Conservation (phyloP, 768 basidiomycete species). For the Russula virescens region DNA sequence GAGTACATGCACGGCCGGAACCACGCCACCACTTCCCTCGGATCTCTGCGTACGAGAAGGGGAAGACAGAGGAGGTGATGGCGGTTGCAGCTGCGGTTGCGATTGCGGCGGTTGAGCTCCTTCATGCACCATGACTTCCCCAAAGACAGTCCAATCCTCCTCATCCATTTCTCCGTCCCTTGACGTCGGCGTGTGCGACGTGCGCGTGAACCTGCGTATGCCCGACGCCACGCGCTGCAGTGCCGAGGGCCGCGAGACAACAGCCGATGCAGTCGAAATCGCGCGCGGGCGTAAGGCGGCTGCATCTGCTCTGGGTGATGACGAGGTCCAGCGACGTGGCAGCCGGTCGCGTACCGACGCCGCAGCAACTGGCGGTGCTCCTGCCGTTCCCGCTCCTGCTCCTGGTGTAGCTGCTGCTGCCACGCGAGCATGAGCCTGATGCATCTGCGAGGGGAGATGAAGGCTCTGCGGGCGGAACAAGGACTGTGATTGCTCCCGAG, state of each 20-base stretch:
- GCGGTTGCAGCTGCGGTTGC: background rate
- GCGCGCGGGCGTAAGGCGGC: background rate
- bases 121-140: conserved; percentile 19
- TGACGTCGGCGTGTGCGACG: background rate
- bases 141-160: conserved; percentile 23
- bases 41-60: background rate
- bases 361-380: too few species aligned
- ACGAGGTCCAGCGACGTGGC: background rate
- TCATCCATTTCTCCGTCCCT: background rate
- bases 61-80: background rate
- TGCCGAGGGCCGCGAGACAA: background rate
- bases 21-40: background rate
- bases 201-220: conserved; percentile 1
- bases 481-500: background rate
- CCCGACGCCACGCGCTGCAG: conserved; percentile 12
- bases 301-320: background rate
- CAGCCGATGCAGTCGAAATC: background rate
- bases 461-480: background rate
- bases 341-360: too few species aligned
- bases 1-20: background rate
- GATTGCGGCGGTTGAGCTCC: background rate
- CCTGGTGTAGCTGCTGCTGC: background rate
- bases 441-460: background rate
- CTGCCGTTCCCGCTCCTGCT: too few species aligned
- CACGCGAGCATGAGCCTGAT: background rate